Conservation (phyloP, 371 early-diverging fungal genomes). For the Batkoa obscura region DNA sequence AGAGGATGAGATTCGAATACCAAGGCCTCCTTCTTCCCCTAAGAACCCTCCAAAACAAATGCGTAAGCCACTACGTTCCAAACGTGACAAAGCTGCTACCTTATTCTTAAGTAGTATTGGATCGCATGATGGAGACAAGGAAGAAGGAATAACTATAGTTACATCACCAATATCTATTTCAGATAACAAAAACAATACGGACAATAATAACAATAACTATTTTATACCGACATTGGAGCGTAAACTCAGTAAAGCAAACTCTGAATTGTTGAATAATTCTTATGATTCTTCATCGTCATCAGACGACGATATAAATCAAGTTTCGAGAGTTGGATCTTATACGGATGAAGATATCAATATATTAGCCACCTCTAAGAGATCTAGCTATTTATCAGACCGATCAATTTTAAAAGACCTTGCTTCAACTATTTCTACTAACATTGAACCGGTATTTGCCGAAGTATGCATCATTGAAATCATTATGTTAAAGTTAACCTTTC, state of each 20-base stretch:
- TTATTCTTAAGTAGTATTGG: neutral
- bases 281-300: neutral
- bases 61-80: neutral
- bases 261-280: neutral
- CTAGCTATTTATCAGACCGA: neutral
- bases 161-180: neutral
- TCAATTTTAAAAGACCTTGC: neutral
- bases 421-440: neutral
- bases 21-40: neutral
- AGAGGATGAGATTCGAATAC: too few species aligned
- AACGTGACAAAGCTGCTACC: neutral
- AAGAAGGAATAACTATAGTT: too few species aligned
- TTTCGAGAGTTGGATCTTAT: neutral
- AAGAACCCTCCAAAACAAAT: neutral
- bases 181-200: neutral
- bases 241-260: neutral
- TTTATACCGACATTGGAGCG: neutral
- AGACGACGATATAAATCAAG: neutral
- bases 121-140: neutral
- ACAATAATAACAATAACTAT: neutral
- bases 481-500: neutral
- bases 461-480: neutral
- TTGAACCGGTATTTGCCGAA: neutral
- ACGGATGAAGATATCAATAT: neutral
- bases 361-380: neutral